Evolutionary conservation across 2,329 filamentous ascomycete species (phyloP), one percentile per base, ranked within the genome.

Genomic region (Alternaria viburni): DNA sequence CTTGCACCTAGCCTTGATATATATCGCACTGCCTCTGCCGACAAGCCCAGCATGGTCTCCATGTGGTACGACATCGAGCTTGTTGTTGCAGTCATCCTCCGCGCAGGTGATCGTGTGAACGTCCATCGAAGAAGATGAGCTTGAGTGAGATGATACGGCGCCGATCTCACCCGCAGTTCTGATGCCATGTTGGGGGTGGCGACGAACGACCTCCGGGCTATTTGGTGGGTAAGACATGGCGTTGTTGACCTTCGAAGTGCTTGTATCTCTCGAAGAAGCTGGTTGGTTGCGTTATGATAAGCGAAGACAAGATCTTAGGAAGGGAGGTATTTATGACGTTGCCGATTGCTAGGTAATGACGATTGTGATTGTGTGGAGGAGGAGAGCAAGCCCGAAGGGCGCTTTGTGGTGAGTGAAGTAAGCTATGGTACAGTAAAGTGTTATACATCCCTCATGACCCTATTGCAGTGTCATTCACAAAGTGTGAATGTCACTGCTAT

Each of bases 171-270:
- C 11, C 3, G 21, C 30, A 2, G 41, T 12, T 6, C 23, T 43
- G 10, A 59, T 59, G 25, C 61, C 61, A 32, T 63, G 50, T 28
- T 59, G 51, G 17, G 56, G 61, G 6, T 17, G 21, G 51, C 61
- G 61, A 3, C 54, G n/a, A 19, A 50, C 23, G 50, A 63, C 6
- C 8, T n/a, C 32, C 19, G 51, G 32, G 19, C 44, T 44, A 21
- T 59, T 59, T 15, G 45, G 50, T 46, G 43, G 61, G 58, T 46
- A 58, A 41, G 54, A 32, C 59, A 62, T 50, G 6, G 19, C 13
- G 32, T 23, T 50, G 4, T 43, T 17, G 1, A 32, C n/a, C 12
- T 6, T 21, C 25, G 32, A 23, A 19, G 11, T 8, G 23, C 15
- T 13, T 25, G 11, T 25, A 21, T 4, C 7, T 1, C 1, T 41